These are phyloP conservation scores for Hygrophila difformis DNA, from an alignment of 257 asterid species.

Conservation along the genomic window DNA sequence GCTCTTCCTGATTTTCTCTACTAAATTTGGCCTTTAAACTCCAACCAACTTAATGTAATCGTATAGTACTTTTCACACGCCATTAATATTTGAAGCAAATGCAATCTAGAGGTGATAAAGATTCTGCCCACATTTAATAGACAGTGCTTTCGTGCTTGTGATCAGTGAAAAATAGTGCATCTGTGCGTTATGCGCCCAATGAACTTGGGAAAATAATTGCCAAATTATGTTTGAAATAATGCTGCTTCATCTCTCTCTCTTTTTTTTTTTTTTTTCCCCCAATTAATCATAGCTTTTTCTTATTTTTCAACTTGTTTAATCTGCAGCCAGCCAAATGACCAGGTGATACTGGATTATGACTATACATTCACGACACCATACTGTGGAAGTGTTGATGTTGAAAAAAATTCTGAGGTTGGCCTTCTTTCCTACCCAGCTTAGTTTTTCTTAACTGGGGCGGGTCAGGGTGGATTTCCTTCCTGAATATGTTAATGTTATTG, in stretches of 20 bases:
- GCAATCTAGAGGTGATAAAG: conserved; percentile 10
- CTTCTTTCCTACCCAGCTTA: conserved; percentile 17
- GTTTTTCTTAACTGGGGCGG: conserved; percentile 2
- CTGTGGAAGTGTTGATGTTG: conserved; percentile 55
- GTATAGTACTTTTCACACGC: background rate
- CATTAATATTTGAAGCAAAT: background rate
- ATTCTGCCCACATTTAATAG: conserved; percentile 1
- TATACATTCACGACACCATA: conserved; percentile 97
- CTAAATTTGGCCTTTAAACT: background rate
- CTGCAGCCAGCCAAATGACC: conserved; percentile 77
- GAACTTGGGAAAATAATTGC: background rate
- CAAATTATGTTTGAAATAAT: conserved; percentile 5
- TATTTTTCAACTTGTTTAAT: conserved; percentile 18
- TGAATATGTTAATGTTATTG: too few relatives aligned
- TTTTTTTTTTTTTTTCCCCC: background rate
- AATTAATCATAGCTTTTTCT: conserved; percentile 1
- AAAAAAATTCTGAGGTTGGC: conserved; percentile 53
- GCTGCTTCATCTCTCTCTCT: conserved; percentile 7
- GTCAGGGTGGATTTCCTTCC: too few relatives aligned
- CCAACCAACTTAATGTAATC: too few relatives aligned
- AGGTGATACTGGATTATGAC: conserved; percentile 89
- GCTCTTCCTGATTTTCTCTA: background rate
- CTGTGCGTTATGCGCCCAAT: too few relatives aligned
- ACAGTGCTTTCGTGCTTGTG: background rate
- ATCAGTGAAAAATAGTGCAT: too few relatives aligned